phyloP scores from a whole-genome alignment of 805 yeast genomes.

The Yamadazyma insecticola region DNA sequence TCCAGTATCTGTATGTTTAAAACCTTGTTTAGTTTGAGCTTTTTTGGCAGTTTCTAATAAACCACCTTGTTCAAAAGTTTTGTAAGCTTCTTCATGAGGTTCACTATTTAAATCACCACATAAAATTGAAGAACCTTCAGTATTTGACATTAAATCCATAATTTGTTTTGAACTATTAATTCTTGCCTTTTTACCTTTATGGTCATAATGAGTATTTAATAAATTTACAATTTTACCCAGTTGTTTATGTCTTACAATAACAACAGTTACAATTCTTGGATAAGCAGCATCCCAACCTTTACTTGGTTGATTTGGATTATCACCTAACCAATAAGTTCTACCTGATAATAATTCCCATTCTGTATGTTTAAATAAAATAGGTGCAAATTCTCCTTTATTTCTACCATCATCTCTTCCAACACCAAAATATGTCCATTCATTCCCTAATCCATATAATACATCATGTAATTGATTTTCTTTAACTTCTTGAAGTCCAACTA shows the following conservation, averaged over 20 bases:
- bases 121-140: constrained; percentile 22
- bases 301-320: constrained; percentile 21
- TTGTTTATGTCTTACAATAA: constrained; percentile 18
- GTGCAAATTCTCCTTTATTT: constrained; percentile 24
- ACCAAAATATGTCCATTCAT: constrained; percentile 22
- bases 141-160: constrained; percentile 20
- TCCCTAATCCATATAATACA: constrained; percentile 19
- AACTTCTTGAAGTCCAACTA: constrained; percentile 40
- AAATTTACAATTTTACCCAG: constrained; percentile 23
- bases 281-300: constrained; percentile 47
- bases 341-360: constrained; percentile 21
- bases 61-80: constrained; percentile 21
- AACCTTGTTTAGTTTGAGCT: constrained; percentile 36
- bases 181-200: constrained; percentile 29
- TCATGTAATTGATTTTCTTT: constrained; percentile 32
- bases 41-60: constrained; percentile 14
- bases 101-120: constrained; percentile 37
- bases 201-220: constrained; percentile 39
- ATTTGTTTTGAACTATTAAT: constrained; percentile 26
- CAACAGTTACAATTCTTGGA: constrained; percentile 35
- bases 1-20: constrained; percentile 40
- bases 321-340: constrained; percentile 23
- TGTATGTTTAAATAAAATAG: constrained; percentile 18
- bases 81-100: constrained; percentile 29
- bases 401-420: constrained; percentile 29